Evolutionary conservation across 805 yeast genomes (phyloP).

Genomic region (Saccharomycopsis oosterbeekiorum): DNA sequence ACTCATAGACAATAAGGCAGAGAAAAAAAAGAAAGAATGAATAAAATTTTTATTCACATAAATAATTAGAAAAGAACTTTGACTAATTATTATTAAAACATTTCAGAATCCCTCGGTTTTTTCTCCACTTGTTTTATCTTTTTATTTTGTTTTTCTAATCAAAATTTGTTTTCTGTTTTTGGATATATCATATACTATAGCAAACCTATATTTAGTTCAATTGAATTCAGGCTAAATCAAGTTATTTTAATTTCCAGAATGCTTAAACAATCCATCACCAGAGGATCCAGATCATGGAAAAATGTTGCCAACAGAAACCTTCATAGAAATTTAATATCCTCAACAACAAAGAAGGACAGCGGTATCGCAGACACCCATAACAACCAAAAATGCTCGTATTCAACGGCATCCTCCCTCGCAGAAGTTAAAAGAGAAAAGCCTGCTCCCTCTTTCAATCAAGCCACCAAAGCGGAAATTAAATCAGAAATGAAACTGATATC

Average conservation of each 20-base stretch:
- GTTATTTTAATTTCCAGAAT: not conserved
- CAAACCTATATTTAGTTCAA: too few relatives aligned
- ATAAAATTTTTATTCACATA: not conserved
- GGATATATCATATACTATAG: too few relatives aligned
- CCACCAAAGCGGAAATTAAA: not conserved
- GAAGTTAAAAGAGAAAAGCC: not conserved
- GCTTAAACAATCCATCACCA: slow-evolving; percentile 4
- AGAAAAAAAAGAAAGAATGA: not conserved
- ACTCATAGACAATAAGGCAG: not conserved
- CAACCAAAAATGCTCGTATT: not conserved
- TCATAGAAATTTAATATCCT: not conserved
- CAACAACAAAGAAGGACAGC: not conserved
- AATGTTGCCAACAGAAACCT: not conserved
- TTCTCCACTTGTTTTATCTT: not conserved
- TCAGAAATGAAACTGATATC: not conserved
- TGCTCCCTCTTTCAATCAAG: not conserved
- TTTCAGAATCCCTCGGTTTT: not conserved
- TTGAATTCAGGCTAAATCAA: too few relatives aligned
- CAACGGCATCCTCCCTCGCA: not conserved
- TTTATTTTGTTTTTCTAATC: too few relatives aligned
- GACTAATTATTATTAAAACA: not conserved
- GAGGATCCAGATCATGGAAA: slow-evolving; percentile 5
- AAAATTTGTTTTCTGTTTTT: not conserved
- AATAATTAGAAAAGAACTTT: not conserved
- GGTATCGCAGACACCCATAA: not conserved